Conservation (phyloP, 495 filamentous ascomycete genomes). For the Penicillium lagena region DNA sequence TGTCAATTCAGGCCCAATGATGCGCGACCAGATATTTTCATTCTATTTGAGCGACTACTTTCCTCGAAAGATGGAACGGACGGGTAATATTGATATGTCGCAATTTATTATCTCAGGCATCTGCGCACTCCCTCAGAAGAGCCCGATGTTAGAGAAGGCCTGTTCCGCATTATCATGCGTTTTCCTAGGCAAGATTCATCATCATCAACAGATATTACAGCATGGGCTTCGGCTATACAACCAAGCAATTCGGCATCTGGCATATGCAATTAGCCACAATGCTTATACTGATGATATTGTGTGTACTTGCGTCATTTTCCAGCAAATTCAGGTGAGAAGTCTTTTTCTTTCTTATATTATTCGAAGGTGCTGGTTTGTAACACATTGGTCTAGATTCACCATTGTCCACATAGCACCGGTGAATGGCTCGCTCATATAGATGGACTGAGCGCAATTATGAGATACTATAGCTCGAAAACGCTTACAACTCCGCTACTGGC, state of each 20-base stretch:
- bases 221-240: constrained; percentile 3
- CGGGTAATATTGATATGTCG: background rate
- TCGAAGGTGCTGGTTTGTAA: background rate
- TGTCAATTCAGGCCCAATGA: background rate
- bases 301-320: constrained; percentile 2
- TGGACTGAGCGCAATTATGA: background rate
- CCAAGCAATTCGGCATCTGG: background rate
- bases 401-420: background rate
- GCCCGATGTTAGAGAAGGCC: constrained; percentile 1
- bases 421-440: constrained; percentile 1
- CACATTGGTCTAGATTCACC: background rate
- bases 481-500: background rate
- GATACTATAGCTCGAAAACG: background rate
- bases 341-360: too few relatives aligned
- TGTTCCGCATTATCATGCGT: constrained; percentile 2
- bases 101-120: constrained; percentile 1
- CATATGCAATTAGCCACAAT: background rate
- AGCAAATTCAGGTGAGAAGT: constrained; percentile 3
- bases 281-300: background rate
- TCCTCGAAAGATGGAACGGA: background rate
- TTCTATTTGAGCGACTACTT: background rate
- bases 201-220: background rate
- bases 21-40: background rate
- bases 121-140: constrained; percentile 1
- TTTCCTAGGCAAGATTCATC: constrained; percentile 2